These are phyloP conservation scores for Calonectria fujianensis DNA, from an alignment of 2,329 filamentous ascomycete species.

Conservation along the genomic window DNA sequence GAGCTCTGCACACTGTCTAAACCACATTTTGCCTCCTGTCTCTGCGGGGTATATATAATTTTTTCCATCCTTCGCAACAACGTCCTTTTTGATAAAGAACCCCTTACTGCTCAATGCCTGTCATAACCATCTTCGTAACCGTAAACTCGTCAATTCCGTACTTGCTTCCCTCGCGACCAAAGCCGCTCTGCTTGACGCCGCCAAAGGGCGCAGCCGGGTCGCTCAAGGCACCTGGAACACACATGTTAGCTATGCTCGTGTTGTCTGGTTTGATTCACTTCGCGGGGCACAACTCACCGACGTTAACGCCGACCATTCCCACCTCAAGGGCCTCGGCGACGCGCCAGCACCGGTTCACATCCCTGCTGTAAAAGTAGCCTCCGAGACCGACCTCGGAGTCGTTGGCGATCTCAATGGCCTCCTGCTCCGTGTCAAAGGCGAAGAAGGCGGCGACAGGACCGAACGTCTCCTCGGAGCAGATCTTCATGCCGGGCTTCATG, in stretches of 20 bases:
- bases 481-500: constrained; percentile 80
- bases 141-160: constrained; percentile 85
- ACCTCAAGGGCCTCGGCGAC: constrained; percentile 70
- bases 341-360: constrained; percentile 63
- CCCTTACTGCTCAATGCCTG: constrained; percentile 52
- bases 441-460: constrained; percentile 83
- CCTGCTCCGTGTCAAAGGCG: constrained; percentile 79
- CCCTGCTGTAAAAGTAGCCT: constrained; percentile 80
- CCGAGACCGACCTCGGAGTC: constrained; percentile 80
- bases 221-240: constrained; percentile 64
- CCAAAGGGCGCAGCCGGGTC: constrained; percentile 78
- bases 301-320: constrained; percentile 60
- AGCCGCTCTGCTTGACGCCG: constrained; percentile 86
- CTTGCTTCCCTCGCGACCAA: constrained; percentile 83
- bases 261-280: neutral
- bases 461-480: constrained; percentile 82
- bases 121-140: constrained; percentile 75
- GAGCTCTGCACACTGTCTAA: constrained; percentile 23
- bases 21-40: constrained; percentile 10
- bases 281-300: constrained; percentile 46
- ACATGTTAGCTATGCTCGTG: constrained; percentile 42
- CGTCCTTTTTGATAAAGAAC: constrained; percentile 30
- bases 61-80: constrained; percentile 32
- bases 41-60: constrained; percentile 49
- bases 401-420: constrained; percentile 81